Evolutionary conservation across 148 eudicot species (phyloP), one percentile per base, ranked within the genome.

Genomic region (Silene latifolia): DNA sequence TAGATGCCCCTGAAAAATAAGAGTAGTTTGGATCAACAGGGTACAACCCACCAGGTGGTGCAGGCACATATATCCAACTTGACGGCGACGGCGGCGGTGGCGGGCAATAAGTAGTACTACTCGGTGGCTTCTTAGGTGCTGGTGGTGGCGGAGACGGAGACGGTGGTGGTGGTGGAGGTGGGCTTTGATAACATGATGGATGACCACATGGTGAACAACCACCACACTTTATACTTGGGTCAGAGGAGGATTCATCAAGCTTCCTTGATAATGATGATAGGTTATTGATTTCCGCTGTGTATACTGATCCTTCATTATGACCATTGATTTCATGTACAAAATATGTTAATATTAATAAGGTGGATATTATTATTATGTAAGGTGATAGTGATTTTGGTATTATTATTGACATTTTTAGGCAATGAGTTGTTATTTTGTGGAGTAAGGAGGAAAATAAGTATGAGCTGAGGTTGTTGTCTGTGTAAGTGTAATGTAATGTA

Each of bases 171-270:
- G 81, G 77, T 2, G 85, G 85, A 24, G 85, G 85, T 4, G 82
- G 85, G 73, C 79, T 74, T 9, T 17, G 79, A 75, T 72, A 67
- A 24, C 82, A 76, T 35, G 71, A 60, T 58, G 78, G 57, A 15
- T 42, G 20, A n/a, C 79, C 82, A 32, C 85, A 82, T 8, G 85
- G 82, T 18, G 82, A 79, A 47, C 85, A 82, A 46, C 85, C 82
- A 23, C 85, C 85, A 64, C 85, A 82, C 72, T 82, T 82, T 69
- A 79, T 67, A 18, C 63, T 74, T 2, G 72, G 76, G 29, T 72
- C 72, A n/a, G n/a, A n/a, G 4, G 53, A 21, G n/a, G 76, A 23
- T 21, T 82, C 82, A 58, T 82, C 82, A 54, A 82, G 80, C 69
- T 75, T 79, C 46, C 79, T 78, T 8, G 69, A 17, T 19, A 25